Conservation (phyloP, 306 rosid species). For the Coriaria nepalensis region DNA sequence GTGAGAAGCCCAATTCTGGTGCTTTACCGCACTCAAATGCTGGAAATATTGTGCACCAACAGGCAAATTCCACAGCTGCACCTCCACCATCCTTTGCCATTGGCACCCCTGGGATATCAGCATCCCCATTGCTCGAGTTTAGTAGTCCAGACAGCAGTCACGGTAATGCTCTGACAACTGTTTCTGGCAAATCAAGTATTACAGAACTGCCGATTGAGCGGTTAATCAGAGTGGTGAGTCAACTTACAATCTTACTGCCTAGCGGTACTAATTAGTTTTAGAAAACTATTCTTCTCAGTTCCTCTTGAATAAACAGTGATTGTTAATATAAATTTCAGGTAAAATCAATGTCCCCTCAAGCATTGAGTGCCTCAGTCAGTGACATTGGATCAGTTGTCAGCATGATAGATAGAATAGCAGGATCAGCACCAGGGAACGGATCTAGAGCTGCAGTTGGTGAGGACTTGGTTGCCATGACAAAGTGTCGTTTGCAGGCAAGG, state of each 20-base stretch:
- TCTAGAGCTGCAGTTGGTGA: slow-evolving; percentile 96
- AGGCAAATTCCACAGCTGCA: slow-evolving; percentile 28
- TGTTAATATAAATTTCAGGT: slow-evolving; percentile 38
- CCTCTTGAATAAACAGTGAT: background rate
- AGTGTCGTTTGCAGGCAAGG: slow-evolving; percentile 73
- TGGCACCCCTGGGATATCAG: slow-evolving; percentile 96
- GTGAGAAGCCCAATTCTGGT: slow-evolving; percentile 57
- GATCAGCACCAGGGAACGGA: slow-evolving; percentile 89
- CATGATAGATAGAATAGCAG: slow-evolving; percentile 89
- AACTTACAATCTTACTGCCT: slow-evolving; percentile 8
- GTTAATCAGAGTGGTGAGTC: slow-evolving; percentile 60
- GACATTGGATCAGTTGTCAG: slow-evolving; percentile 78
- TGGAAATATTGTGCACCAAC: slow-evolving; percentile 59
- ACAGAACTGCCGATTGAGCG: slow-evolving; percentile 85
- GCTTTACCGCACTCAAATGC: slow-evolving; percentile 51
- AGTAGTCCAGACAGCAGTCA: slow-evolving; percentile 48
- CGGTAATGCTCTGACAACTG: slow-evolving; percentile 36
- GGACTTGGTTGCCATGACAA: slow-evolving; percentile 88
- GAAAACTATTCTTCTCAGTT: slow-evolving; percentile 1
- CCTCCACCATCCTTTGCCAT: slow-evolving; percentile 84
- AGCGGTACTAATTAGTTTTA: slow-evolving; percentile 7
- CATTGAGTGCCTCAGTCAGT: slow-evolving; percentile 64
- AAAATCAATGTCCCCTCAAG: slow-evolving; percentile 53
- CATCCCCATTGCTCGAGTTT: slow-evolving; percentile 90
- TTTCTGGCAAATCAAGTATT: slow-evolving; percentile 50